Evolutionary conservation across 2,329 filamentous ascomycete species (phyloP), one percentile per base, ranked within the genome.

Genomic region (Dactylellina parvicollis): DNA sequence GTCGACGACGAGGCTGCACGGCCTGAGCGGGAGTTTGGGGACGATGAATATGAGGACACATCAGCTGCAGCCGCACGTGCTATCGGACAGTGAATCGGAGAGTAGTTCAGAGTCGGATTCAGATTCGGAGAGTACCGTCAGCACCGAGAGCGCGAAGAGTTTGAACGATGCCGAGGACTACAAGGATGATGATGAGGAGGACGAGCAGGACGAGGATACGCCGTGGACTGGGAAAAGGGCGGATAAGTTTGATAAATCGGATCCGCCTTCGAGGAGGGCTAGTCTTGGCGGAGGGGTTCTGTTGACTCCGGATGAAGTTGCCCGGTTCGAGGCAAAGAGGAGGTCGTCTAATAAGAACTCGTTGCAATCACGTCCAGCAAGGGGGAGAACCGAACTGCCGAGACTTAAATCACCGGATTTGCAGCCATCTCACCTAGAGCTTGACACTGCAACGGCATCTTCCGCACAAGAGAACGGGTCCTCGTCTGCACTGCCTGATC

Each of bases 21-120:
- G 69, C 1, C 22, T 61, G 10, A 44, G 54, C 34, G 60, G 40
- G 5, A 61, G 60, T 4, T 24, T 73, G 4, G 69, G 69, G 4
- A 73, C 76, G n/a, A 55, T 78, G 47, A 78, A 76, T 66, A 93
- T 94, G 81, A 88, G 89, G 75, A 92, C 91, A 2, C 90, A 92
- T 75, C 87, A 88, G 62, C 81, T 96, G 1, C 85, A 87, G 7
- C 84, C 87, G 65, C 85, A 87, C 22, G 85, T 90, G 9, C 82
- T 91, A 2, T 82, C 83, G 30, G 81, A 82, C 18, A 78, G 80
- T 34, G 82, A 83, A 40, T 79, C 80, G 7, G 83, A 83, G 28
- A 76, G 75, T 26, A 54, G 30, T 12, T 80, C 80, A 56, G 80
- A 81, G 2, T 78, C 78, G 3, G 80, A 81, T 16, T 75, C 76